Base-by-base conservation (phyloP, 164 flowering plant genomes). In the Paratinospora sagittata region DNA sequence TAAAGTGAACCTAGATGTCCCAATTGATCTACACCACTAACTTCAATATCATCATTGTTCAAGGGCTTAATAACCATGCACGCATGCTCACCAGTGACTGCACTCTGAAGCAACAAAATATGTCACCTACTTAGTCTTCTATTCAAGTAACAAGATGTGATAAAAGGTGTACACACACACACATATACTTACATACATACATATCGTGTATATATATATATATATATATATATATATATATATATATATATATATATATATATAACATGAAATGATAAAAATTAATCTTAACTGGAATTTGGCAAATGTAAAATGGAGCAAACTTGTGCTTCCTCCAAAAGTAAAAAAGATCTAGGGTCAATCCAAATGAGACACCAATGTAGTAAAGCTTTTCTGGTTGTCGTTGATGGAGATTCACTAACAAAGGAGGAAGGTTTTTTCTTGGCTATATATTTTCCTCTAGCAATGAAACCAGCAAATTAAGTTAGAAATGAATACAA, bases 351-450 rank as follows among this genome's bases (percentile, higher is more conserved):
- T 88, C 95, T 72, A 78, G 79, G 9, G 98, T 96, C n/a, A 96
- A 88, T 65, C 99, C 99, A 83, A 93, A 96, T 23, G 99, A 96
- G 68, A 93, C 99, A 79, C 97, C 97, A 80, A 96, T 58, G 61
- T 89, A 96, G 75, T 96, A 97, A 64, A 96, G 97, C 77, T 82
- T 91, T 72, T 96, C 99, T 26, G 98, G 93, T 45, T 71, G 81
- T 24, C 99, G 78, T 75, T 96, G 98, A 73, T 79, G 86, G 74
- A 93, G 93, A 84, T 84, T 91, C 60, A 85, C 96, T 36, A 96
- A 86, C 76, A 96, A 80, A 73, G 80, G 97, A 23, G 99, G 99
- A 63, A 96, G 97, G 65, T 91, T 75, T 27, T 82, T 65, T 77
- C 90, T 84, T 8, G 98, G 98, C 74, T 87, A 85, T 69, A 93